These are phyloP conservation scores for Hirsutella minnesotensis DNA, from an alignment of 2,329 filamentous ascomycete genomes.

Conservation along the genomic window DNA sequence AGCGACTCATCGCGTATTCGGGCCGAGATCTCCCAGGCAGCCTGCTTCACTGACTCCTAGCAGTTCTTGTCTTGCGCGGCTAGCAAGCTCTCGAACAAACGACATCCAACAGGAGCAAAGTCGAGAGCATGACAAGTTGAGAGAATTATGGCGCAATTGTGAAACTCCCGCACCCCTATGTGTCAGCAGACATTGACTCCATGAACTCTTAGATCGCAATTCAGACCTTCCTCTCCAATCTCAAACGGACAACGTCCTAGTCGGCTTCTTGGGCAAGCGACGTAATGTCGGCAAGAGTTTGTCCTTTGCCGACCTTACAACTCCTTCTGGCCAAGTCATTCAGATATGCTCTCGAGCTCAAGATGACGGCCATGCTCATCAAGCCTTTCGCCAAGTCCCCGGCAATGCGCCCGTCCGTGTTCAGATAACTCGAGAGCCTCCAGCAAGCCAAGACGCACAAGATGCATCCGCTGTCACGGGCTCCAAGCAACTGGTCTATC, in stretches of 20 bases:
- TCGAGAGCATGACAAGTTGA: too few species aligned
- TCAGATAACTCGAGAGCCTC: slow-evolving; percentile 22
- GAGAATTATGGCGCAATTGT: background rate
- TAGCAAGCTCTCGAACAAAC: too few species aligned
- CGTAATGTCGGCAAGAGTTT: slow-evolving; percentile 57
- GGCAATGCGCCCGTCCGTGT: slow-evolving; percentile 42
- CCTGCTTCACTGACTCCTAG: too few species aligned
- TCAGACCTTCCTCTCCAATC: background rate
- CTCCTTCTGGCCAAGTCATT: slow-evolving; percentile 24
- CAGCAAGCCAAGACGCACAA: slow-evolving; percentile 9
- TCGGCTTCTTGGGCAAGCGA: slow-evolving; percentile 60
- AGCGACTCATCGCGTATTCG: background rate
- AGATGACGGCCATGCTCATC: slow-evolving; percentile 23
- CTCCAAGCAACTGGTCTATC: slow-evolving; percentile 42
- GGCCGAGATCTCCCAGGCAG: too few species aligned
- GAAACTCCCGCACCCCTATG: background rate
- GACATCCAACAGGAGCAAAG: too few species aligned
- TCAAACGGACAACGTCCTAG: slow-evolving; percentile 3
- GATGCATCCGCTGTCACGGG: slow-evolving; percentile 10
- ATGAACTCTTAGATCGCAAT: background rate
- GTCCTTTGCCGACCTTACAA: slow-evolving; percentile 52
- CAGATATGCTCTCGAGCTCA: slow-evolving; percentile 32
- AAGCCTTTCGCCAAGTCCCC: slow-evolving; percentile 31
- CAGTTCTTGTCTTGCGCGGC: too few species aligned
- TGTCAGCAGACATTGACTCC: background rate